Evolutionary conservation across 129 eudicot species (phyloP), one percentile per base, ranked within the genome.

Genomic region (Centella asiatica): DNA sequence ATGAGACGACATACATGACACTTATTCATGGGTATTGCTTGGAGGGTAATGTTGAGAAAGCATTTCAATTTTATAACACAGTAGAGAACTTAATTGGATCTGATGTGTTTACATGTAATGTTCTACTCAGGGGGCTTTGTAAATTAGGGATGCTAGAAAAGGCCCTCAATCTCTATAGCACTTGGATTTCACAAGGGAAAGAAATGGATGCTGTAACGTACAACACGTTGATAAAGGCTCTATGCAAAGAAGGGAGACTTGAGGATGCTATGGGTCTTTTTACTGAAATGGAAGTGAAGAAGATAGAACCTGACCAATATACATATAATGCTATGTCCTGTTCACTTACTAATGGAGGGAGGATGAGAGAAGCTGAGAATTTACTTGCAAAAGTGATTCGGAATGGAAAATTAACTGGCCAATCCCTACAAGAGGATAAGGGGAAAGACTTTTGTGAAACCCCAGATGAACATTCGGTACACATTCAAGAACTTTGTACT

Each of bases 71-170:
- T 73, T 85, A 83, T 52, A 86, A 90, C 45, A 90, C 83, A 87
- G 83, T 90, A 44, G 81, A 86, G 78, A 79, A 83, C 31, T 75
- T 77, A 0, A 86, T 86, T 46, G 81, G 76, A 46, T 95, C 95
- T 6, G 77, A 79, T 79, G 65, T 81, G 32, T 83, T 62, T 60
- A 83, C 95, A 4, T 78, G 81, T 74, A 90, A 90, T 72, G 86
- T 86, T 69, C 87, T 90, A 76, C 86, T 90, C 28, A 78, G 70
- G 19, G 97, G 97, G 40, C 85, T 90, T 44, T 86, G 97, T 64
- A 78, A 62, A 31, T 85, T 74, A 73, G 93, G 85, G 68, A 81
- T 86, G 80, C 73, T 86, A 27, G 97, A 86, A 40, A 90, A 83
- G 70, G 97, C 89, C 33, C 54, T 78, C 19, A 81, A 69, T 20